Percentiles rank a stretch among this genome's conserved stretches.
Conservation (phyloP, 441 rosid species). For the Omphalea diandra region DNA sequence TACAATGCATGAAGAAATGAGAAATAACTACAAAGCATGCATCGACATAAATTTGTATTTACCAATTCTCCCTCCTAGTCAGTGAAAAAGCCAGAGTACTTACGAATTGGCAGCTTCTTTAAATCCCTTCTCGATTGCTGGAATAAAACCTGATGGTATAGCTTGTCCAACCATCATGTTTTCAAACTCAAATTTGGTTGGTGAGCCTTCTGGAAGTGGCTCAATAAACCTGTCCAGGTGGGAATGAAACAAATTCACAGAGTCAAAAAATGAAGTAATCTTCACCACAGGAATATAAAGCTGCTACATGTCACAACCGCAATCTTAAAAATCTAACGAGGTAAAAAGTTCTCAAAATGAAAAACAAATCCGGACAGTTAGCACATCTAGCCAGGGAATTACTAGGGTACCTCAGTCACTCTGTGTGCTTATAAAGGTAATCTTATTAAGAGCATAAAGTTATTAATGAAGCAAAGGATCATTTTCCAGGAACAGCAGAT, state of each 20-base stretch:
- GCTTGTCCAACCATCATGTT: constrained; percentile 95
- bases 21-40: not conserved
- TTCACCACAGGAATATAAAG: not conserved
- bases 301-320: not conserved
- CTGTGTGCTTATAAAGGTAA: not conserved
- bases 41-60: not conserved
- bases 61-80: not conserved
- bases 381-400: not conserved
- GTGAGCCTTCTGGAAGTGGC: constrained; percentile 67
- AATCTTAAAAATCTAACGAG: not conserved
- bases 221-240: constrained; percentile 60
- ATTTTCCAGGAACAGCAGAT: not conserved
- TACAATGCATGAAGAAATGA: too few relatives aligned
- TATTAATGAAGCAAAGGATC: not conserved
- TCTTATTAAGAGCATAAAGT: not conserved
- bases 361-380: not conserved
- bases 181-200: constrained; percentile 82
- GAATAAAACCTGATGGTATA: constrained; percentile 86
- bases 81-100: constrained; percentile 23
- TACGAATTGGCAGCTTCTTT: constrained; percentile 98
- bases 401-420: not conserved
- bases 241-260: not conserved
- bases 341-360: not conserved
- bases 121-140: constrained; percentile 97
- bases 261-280: not conserved